Evolutionary conservation across 352 stramenopile species (phyloP).

Genomic region (Globisporangium camurandrum): DNA sequence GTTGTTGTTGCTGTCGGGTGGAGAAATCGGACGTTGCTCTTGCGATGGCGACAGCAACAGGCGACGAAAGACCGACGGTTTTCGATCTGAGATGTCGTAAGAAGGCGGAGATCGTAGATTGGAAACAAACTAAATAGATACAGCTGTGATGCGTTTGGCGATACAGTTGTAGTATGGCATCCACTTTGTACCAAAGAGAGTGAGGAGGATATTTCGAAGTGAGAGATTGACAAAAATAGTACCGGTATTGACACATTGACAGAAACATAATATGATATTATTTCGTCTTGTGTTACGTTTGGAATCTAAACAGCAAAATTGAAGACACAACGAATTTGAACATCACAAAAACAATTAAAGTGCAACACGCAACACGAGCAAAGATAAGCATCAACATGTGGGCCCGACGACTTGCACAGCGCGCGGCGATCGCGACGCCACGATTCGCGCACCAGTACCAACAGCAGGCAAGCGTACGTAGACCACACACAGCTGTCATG

Average conservation of each 20-base stretch:
- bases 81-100: background rate
- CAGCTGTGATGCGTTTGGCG: too few relatives aligned
- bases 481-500: too few relatives aligned
- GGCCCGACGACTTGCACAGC: conserved; percentile 6
- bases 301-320: too few relatives aligned
- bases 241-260: too few relatives aligned
- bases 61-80: conserved; percentile 6
- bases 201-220: too few relatives aligned
- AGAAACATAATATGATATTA: too few relatives aligned
- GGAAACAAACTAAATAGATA: background rate
- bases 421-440: background rate
- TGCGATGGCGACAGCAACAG: background rate
- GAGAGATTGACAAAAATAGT: too few relatives aligned
- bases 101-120: background rate
- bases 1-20: background rate
- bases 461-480: conserved; percentile 14
- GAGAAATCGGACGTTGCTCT: background rate
- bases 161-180: too few relatives aligned
- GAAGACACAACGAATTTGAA: too few relatives aligned
- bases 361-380: background rate
- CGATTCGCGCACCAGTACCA: conserved; percentile 11
- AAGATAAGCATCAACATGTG: conserved; percentile 7
- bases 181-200: too few relatives aligned
- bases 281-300: too few relatives aligned
- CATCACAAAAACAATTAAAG: background rate